A percentile compares a stretch with the other conserved stretches of the same genome.
phyloP scores from a whole-genome alignment of 805 yeast genomes.

The Saccharomycopsis oosterbeekiorum region DNA sequence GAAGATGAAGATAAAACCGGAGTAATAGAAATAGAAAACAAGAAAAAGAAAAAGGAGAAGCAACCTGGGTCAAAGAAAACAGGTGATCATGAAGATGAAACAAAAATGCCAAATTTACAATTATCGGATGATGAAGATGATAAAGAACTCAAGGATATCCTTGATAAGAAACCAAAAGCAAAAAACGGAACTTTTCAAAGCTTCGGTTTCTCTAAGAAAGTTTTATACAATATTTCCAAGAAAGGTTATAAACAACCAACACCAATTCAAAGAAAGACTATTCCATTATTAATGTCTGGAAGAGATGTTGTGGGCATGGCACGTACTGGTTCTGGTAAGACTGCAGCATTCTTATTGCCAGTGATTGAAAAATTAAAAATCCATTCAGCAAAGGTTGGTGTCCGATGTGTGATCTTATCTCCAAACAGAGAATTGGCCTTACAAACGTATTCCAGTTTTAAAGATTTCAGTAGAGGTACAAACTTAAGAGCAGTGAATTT shows the following conservation, averaged over 20 bases:
- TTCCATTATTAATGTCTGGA: constrained; percentile 77
- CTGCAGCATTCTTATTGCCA: constrained; percentile 93
- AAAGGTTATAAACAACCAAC: constrained; percentile 95
- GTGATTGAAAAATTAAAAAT: constrained; percentile 74
- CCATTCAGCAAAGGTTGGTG: constrained; percentile 82
- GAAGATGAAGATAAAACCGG: not conserved
- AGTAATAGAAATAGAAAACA: constrained; percentile 21
- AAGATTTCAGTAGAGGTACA: constrained; percentile 78
- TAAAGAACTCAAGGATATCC: constrained; percentile 38
- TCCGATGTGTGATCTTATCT: constrained; percentile 77
- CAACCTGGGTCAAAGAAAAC: constrained; percentile 17
- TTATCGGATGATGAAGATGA: constrained; percentile 43
- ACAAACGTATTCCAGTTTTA: constrained; percentile 82
- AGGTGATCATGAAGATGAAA: constrained; percentile 14
- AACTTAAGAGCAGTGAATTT: constrained; percentile 71
- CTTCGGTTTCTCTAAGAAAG: constrained; percentile 71
- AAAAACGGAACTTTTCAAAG: constrained; percentile 81
- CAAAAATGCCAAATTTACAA: constrained; percentile 41
- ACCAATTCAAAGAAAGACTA: constrained; percentile 93
- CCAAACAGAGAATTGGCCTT: constrained; percentile 95
- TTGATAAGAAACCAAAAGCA: constrained; percentile 38
- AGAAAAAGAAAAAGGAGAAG: constrained; percentile 20
- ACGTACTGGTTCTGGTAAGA: constrained; percentile 97
- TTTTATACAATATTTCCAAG: constrained; percentile 58
- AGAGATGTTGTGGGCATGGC: constrained; percentile 99